Evolutionary conservation across 2,329 filamentous ascomycete species (phyloP), one percentile per base, ranked within the genome.

Genomic region (Ophiostoma fasciatum): DNA sequence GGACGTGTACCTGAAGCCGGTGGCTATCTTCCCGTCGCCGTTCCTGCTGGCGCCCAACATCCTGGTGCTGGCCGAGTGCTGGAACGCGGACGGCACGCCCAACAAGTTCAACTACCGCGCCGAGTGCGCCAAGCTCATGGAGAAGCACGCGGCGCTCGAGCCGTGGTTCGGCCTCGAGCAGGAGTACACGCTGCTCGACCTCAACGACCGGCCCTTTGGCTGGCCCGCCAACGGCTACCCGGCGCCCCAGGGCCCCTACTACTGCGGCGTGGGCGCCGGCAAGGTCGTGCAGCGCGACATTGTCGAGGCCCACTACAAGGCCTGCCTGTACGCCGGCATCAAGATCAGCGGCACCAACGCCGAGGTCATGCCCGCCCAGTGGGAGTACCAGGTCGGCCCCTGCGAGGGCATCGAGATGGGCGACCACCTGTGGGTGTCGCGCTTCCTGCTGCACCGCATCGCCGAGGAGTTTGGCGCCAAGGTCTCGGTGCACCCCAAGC

Each of bases 81-180:
- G 84, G 81, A 85, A 88, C 57, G 68, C 82, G 47, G 87, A 94
- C 62, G 87, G 85, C 56, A 84, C 77, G 45, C 90, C 90, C 62
- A 98, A 96, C 78, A 87, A 93, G 63, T 96, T 74, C 80, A 98
- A 98, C 80, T 82, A 79, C 78, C 83, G 90, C 49, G 81, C 94
- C 59, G 88, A 96, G 54, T 81, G 78, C 53, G 74, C 74, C 55
- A 80, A 90, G 61, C 69, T 94, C 51, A 93, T 96, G 83, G 76
- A 90, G 61, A 71, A 77, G 45, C 77, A 94, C 61, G 77, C 77
- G 58, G 67, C 75, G 39, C 78, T 88, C 52, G 70, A 81, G 58
- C 87, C 90, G 55, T 96, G 88, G 90, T 98, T 96, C 63, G 90
- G 90, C 63, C 77, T 98, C 14, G 88, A 94, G 60, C 88, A 94